phyloP scores from a whole-genome alignment of 306 rosid genomes.

The Herpetospermum pedunculosum region DNA sequence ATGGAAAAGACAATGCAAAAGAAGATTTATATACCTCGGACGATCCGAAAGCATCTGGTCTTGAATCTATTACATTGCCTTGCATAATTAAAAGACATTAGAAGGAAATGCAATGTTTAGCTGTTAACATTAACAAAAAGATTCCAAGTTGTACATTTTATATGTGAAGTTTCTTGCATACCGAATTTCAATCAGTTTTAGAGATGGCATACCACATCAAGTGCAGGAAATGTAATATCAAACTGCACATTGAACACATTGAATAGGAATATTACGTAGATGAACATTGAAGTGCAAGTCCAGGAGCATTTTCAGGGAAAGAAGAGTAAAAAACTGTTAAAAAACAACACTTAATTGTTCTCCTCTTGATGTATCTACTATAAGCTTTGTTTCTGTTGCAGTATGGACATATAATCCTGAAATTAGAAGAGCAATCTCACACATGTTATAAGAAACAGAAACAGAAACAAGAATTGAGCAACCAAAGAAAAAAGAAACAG shows the following conservation, averaged over 20 bases:
- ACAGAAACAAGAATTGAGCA: background rate
- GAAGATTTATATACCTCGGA: slow-evolving; percentile 41
- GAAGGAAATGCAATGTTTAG: background rate
- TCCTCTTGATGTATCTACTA: slow-evolving; percentile 94
- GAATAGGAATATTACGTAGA: background rate
- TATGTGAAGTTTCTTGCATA: background rate
- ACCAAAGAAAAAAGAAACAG: background rate
- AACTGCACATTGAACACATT: slow-evolving; percentile 85
- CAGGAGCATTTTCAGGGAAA: background rate
- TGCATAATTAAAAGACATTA: slow-evolving; percentile 19
- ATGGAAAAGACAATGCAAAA: background rate
- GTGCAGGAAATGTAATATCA: slow-evolving; percentile 90
- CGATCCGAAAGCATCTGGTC: slow-evolving; percentile 84
- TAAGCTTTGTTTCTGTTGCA: slow-evolving; percentile 70
- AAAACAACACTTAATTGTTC: slow-evolving; percentile 46
- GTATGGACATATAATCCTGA: slow-evolving; percentile 80
- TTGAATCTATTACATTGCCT: slow-evolving; percentile 80
- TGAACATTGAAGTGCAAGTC: background rate
- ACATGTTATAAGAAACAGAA: background rate
- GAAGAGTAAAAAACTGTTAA: background rate
- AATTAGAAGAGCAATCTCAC: slow-evolving; percentile 2
- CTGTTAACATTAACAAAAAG: background rate
- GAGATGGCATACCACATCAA: slow-evolving; percentile 72
- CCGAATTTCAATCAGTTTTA: background rate
- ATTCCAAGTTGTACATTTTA: background rate